phyloP scores from a whole-genome alignment of 768 basidiomycete species.

The Boletus speciosus region DNA sequence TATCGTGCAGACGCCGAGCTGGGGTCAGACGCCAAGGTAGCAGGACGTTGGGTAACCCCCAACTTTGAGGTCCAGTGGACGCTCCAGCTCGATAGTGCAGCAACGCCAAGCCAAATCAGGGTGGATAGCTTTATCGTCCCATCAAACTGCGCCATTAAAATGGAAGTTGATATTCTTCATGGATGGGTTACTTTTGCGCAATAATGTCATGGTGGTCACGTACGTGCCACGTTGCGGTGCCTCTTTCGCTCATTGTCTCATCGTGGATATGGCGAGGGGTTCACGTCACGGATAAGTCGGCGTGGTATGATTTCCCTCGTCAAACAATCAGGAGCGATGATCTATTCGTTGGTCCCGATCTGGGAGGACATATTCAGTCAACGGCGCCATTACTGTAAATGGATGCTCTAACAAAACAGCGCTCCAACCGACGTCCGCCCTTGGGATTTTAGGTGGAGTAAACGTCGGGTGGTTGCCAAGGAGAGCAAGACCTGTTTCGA shows the following conservation, averaged over 20 bases:
- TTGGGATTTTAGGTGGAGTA: conserved; percentile 3
- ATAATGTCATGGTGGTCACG: conserved; percentile 3
- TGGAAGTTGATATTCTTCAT: conserved; percentile 10
- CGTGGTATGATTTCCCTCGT: conserved; percentile 14
- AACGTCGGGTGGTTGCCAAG: not conserved
- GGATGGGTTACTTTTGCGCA: not conserved
- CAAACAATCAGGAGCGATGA: not conserved
- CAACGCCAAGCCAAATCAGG: conserved; percentile 3
- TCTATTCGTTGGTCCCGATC: not conserved
- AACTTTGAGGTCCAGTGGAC: not conserved
- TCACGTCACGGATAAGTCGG: conserved; percentile 29
- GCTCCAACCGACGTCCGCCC: not conserved
- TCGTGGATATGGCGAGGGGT: not conserved
- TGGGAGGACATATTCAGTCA: conserved; percentile 1
- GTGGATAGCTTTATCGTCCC: conserved; percentile 2
- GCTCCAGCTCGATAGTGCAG: not conserved
- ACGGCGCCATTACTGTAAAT: not conserved
- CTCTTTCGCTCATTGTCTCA: conserved; percentile 1
- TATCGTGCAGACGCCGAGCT: not conserved
- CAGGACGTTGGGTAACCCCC: no score
- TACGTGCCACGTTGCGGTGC: conserved; percentile 11
- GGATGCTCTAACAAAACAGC: not conserved
- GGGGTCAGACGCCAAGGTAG: not conserved
- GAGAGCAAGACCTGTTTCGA: not conserved
- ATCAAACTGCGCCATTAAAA: conserved; percentile 11